These are phyloP conservation scores for Saturnispora saitoi DNA, from an alignment of 805 yeast species.

Conservation along the genomic window DNA sequence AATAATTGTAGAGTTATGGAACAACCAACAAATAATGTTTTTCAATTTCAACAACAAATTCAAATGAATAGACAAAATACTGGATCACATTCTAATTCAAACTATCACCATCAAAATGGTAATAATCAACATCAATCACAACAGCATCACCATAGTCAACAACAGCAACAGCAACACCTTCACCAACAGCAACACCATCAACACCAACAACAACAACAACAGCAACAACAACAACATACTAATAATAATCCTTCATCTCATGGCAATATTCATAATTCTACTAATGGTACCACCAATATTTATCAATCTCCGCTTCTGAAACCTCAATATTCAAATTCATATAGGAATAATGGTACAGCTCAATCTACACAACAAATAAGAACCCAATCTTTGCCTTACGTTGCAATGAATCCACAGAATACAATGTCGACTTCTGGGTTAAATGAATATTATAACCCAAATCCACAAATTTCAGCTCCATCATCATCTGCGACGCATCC, in stretches of 20 bases:
- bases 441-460: slow-evolving; percentile 3
- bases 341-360: neutral
- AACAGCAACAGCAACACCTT: slow-evolving; percentile 7
- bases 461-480: slow-evolving; percentile 1
- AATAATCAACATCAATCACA: slow-evolving; percentile 3
- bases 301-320: slow-evolving; percentile 8
- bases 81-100: slow-evolving; percentile 2
- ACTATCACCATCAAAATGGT: neutral
- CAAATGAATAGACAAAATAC: slow-evolving; percentile 10
- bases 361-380: slow-evolving; percentile 8
- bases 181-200: slow-evolving; percentile 1
- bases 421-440: slow-evolving; percentile 3
- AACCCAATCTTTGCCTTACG: slow-evolving; percentile 2
- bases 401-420: neutral
- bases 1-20: slow-evolving; percentile 27
- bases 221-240: too few relatives aligned
- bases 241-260: too few relatives aligned
- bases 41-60: slow-evolving; percentile 22
- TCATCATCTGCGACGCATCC: slow-evolving; percentile 4
- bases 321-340: slow-evolving; percentile 6
- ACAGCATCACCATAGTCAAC: slow-evolving; percentile 3
- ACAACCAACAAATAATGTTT: slow-evolving; percentile 21
- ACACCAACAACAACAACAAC: slow-evolving; percentile 6
- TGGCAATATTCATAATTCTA: neutral
- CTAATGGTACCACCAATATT: neutral